A percentile compares a stretch with the other conserved stretches of the same genome.
Evolutionary conservation across 2,329 filamentous ascomycete species (phyloP).

Genomic region (Penicillium corylophilum): DNA sequence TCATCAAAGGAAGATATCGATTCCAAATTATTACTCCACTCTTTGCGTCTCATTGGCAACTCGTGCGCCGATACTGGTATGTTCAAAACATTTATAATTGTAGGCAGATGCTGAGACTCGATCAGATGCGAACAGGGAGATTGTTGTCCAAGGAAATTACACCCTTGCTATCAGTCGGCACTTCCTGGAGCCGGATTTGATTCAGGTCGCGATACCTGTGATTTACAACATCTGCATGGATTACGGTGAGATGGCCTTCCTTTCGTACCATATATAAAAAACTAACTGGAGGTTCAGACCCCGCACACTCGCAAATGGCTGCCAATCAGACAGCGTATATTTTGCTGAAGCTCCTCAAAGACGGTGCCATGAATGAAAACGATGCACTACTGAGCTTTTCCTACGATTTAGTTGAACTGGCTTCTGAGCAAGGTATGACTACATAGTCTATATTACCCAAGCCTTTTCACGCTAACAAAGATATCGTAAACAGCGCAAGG

Average conservation of each 20-base stretch:
- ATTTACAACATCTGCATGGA: constrained; percentile 49
- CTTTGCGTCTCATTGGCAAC: constrained; percentile 45
- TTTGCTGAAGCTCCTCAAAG: constrained; percentile 35
- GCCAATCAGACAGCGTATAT: constrained; percentile 38
- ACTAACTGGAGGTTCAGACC: constrained; percentile 32
- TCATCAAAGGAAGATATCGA: constrained; percentile 32
- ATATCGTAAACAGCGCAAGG: constrained; percentile 29
- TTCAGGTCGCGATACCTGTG: constrained; percentile 44
- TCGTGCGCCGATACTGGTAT: constrained; percentile 47
- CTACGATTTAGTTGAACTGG: constrained; percentile 42
- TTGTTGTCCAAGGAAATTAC: constrained; percentile 41
- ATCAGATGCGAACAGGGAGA: constrained; percentile 43
- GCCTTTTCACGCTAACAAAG: constrained; percentile 1
- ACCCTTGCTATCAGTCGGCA: constrained; percentile 39
- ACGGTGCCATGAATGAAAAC: constrained; percentile 33
- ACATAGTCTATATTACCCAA: background rate
- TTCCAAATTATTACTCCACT: constrained; percentile 37
- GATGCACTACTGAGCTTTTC: constrained; percentile 35
- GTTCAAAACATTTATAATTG: background rate
- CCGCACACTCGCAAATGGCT: constrained; percentile 40
- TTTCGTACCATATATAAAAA: background rate
- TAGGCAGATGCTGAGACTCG: constrained; percentile 9
- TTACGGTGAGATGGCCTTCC: constrained; percentile 33
- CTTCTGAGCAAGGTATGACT: constrained; percentile 39
- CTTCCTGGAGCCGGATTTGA: constrained; percentile 35